Evolutionary conservation across 805 yeast species (phyloP), one percentile per base, ranked within the genome.

Genomic region (Saccharomycopsis microspora): DNA sequence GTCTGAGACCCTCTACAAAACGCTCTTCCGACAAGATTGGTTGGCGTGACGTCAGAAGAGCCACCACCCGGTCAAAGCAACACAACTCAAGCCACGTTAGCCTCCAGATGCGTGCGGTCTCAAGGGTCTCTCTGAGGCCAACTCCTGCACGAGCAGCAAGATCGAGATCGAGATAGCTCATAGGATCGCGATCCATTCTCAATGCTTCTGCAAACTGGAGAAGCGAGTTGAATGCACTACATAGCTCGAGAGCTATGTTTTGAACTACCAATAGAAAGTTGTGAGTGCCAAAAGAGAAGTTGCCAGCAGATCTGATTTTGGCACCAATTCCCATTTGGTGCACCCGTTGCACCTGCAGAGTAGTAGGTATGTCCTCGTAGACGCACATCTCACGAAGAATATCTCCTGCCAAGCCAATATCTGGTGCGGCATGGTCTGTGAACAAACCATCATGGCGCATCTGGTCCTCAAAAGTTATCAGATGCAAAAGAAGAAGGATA

Each of bases 51-150:
- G 42, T 37, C 36, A 39, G 36, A 32, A 46, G 38, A 29, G 45
- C 31, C 10, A 47, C 33, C 6, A 37, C 39, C 19, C 42, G 46
- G 30, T 50, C 53, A 34, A 47, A 37, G 31, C 35, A 8, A 11
- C 43, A 11, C 32, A 50, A 11, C 32, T 47, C 51, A 31, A 47
- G 7, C 46, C 49, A 50, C 19, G 42, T 38, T 27, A 44, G 41
- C 39, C 44, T 43, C 53, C 53, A 50, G 11, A 11, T 33, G 9
- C 39, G 43, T 27, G 45, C 38, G 7, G 30, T 40, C 7, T 19
- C 39, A 5, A 47, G 31, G n/a, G 45, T 42, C 7, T 35, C 34
- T n/a, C 31, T 45, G 8, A 48, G 5, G 8, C 32, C 40, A 5
- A 31, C 32, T 4, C 39, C 40, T 11, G 19, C 9, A 9, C 47